Evolutionary conservation across 305 asterid species (phyloP), one percentile per base, ranked within the genome.

Genomic region (Rubia tinctorum): DNA sequence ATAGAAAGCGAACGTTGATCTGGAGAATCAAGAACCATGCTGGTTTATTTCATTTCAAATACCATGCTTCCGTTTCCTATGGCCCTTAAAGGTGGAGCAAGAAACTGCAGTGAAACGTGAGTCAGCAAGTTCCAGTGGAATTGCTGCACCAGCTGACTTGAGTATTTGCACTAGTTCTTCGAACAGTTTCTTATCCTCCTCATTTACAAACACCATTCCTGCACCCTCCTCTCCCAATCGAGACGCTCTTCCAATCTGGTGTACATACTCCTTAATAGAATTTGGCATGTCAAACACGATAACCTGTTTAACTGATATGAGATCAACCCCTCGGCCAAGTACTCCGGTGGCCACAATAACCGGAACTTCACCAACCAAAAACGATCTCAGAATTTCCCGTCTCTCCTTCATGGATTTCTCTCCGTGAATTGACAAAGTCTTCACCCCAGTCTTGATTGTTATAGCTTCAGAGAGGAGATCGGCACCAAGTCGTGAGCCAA

Each of bases 341-440:
- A 93, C 88, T 20, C 98, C 98, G 0, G 98, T 94, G 49, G 98
- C 93, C 68, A 94, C 97, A 62, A 94, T 68, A 61, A 91, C 90
- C 18, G 72, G 77, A 14, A 88, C 86, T 75, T 88, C 96, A 70
- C 98, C 97, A 18, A 90, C 86, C 86, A 94, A 81, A 78, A 94
- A 91, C 4, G 96, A 86, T 73, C 87, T 81, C 47, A 94, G 61
- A 76, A 82, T 75, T 22, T 94, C 97, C 74, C 97, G 86, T 59
- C 98, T 90, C 79, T 91, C 98, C 84, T 94, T 90, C 98, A 91
- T 94, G 61, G 82, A 77, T 80, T 94, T 94, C 84, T 94, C 97
- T 34, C 96, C 97, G 59, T 94, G 98, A 66, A 94, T 91, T 7
- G 98, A 86, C 44, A 85, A 61, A 60, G 97, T 90, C 82, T 78